These are phyloP conservation scores for Plectosphaerella plurivora DNA, from an alignment of 2,329 filamentous ascomycete species.

Conservation along the genomic window DNA sequence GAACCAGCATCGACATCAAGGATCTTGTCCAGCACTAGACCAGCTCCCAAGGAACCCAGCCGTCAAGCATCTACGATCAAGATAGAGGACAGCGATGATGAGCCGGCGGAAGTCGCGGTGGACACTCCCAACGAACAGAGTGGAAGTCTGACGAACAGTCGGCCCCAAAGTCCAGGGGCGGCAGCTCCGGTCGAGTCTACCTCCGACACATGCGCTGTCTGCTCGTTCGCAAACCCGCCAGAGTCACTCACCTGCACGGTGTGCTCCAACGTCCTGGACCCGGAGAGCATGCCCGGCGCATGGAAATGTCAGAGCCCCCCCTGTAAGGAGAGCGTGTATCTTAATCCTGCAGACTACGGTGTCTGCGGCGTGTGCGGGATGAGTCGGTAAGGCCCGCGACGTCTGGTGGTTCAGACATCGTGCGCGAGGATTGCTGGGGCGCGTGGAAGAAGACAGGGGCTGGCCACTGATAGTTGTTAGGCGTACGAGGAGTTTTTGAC, in stretches of 20 bases:
- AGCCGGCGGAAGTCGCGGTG: background rate
- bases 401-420: too few relatives aligned
- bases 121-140: background rate
- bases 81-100: background rate
- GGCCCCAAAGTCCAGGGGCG: too few relatives aligned
- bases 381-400: slow-evolving; percentile 15
- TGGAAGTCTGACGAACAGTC: background rate
- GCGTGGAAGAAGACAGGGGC: too few relatives aligned
- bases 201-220: slow-evolving; percentile 49
- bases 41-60: too few relatives aligned
- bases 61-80: background rate
- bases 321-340: slow-evolving; percentile 55
- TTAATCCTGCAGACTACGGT: slow-evolving; percentile 66
- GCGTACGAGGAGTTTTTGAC: background rate
- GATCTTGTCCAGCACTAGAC: too few relatives aligned
- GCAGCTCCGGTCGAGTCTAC: too few relatives aligned
- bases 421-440: too few relatives aligned
- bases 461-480: too few relatives aligned
- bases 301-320: slow-evolving; percentile 58
- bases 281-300: slow-evolving; percentile 43
- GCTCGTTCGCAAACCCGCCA: slow-evolving; percentile 60
- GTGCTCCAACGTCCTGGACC: slow-evolving; percentile 66
- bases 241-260: slow-evolving; percentile 56
- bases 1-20: too few relatives aligned
- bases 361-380: slow-evolving; percentile 66